Evolutionary conservation across 2,329 filamentous ascomycete genomes (phyloP).

Genomic region (Metarhizium guizhouense): DNA sequence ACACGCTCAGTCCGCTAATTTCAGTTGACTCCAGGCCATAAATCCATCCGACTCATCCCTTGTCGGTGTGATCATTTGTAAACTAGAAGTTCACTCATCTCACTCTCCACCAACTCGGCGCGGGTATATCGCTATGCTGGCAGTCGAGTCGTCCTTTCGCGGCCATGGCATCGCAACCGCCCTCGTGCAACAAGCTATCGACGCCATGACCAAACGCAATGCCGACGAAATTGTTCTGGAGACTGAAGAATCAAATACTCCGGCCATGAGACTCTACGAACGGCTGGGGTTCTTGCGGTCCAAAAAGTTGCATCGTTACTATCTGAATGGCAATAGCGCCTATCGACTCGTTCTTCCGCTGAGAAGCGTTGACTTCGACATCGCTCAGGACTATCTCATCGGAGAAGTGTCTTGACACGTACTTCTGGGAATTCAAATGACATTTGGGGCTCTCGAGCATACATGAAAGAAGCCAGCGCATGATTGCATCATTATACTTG

Average conservation of each 20-base stretch:
- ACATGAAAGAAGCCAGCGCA: not conserved
- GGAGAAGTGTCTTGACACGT: conserved; percentile 15
- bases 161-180: conserved; percentile 82
- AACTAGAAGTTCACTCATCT: conserved; percentile 81
- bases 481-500: not conserved
- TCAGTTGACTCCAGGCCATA: conserved; percentile 37
- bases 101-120: conserved; percentile 66
- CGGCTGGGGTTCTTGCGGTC: conserved; percentile 83
- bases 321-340: conserved; percentile 91
- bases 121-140: conserved; percentile 97
- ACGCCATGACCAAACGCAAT: conserved; percentile 74
- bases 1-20: not conserved
- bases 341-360: conserved; percentile 80
- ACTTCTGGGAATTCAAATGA: not conserved
- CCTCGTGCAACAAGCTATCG: conserved; percentile 82
- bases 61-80: conserved; percentile 87
- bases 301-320: conserved; percentile 90
- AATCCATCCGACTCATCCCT: conserved; percentile 54
- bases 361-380: conserved; percentile 41
- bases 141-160: conserved; percentile 71
- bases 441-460: not conserved
- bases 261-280: conserved; percentile 89
- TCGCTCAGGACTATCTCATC: conserved; percentile 25
- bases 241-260: conserved; percentile 86
- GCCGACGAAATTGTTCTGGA: conserved; percentile 95